Percentiles rank a stretch among this genome's conserved stretches.
Conservation (phyloP, 192 early-diverging fungal species). For the Coemansia sp. region DNA sequence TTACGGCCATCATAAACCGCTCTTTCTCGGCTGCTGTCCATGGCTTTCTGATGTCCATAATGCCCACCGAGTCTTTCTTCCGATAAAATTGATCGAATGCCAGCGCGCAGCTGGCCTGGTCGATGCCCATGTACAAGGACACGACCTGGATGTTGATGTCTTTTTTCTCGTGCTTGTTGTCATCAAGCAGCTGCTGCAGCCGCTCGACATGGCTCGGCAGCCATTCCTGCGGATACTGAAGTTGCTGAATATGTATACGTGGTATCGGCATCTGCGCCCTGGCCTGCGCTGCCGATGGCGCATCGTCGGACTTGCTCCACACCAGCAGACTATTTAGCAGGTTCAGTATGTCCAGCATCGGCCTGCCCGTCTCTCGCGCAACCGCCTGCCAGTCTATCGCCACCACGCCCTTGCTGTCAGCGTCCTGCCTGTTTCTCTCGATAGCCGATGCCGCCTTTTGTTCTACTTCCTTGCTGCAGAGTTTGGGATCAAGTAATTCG, state of each 20-base stretch:
- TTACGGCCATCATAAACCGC: background rate
- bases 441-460: background rate
- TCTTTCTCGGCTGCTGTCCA: background rate
- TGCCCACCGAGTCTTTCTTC: background rate
- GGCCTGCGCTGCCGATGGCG: no score
- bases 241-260: background rate
- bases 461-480: background rate
- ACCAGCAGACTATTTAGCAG: background rate
- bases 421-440: background rate
- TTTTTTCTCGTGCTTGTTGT: background rate
- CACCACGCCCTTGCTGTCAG: background rate
- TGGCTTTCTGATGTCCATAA: no score
- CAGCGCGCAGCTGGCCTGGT: background rate
- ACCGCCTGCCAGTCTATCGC: conserved; percentile 1
- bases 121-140: background rate
- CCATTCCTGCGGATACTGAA: background rate
- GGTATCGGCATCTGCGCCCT: no score
- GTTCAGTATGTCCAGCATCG: background rate
- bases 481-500: no score
- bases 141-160: background rate
- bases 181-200: background rate
- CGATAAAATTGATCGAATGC: background rate
- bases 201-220: background rate
- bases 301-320: no score
- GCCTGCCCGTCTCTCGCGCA: background rate